Conservation (phyloP, 768 basidiomycete genomes). For the Mycena galericulata region DNA sequence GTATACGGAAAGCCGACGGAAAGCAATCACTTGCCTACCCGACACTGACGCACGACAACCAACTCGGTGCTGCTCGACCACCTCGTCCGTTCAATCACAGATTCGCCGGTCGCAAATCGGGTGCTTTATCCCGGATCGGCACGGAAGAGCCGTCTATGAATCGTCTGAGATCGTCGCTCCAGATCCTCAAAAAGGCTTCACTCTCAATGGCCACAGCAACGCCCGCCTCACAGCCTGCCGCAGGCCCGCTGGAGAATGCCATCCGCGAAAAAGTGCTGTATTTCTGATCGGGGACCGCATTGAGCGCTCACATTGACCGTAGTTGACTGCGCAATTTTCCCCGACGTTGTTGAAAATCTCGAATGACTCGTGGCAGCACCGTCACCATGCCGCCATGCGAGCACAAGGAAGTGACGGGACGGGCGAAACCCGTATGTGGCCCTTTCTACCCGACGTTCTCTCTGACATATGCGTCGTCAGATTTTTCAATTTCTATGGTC, state of each 20-base stretch:
- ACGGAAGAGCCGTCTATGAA: background rate
- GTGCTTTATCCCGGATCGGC: too few species aligned
- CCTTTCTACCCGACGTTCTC: slow-evolving; percentile 14
- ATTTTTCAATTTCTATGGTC: slow-evolving; percentile 82
- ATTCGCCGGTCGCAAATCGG: background rate
- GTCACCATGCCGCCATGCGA: slow-evolving; percentile 87
- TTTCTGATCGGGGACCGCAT: slow-evolving; percentile 27
- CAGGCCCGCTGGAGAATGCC: slow-evolving; percentile 67
- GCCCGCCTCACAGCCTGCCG: slow-evolving; percentile 16
- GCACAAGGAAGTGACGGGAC: slow-evolving; percentile 68
- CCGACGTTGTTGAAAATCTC: slow-evolving; percentile 74
- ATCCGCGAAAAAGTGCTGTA: slow-evolving; percentile 67
- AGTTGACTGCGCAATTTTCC: slow-evolving; percentile 73
- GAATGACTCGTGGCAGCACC: slow-evolving; percentile 89
- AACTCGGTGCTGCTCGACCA: background rate
- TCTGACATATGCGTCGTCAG: slow-evolving; percentile 51
- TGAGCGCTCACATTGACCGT: slow-evolving; percentile 35
- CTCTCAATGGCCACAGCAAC: slow-evolving; percentile 18
- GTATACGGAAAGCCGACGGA: background rate
- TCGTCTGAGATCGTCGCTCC: slow-evolving; percentile 5
- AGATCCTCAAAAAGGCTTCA: background rate
- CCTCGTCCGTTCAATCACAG: slow-evolving; percentile 13
- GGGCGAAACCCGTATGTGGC: slow-evolving; percentile 84
- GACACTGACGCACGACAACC: background rate
- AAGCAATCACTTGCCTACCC: background rate